Percentiles rank a stretch among this genome's conserved stretches.
phyloP scores from a whole-genome alignment of 1,284 basidiomycete genomes.

The Fomitiporia mediterranea region DNA sequence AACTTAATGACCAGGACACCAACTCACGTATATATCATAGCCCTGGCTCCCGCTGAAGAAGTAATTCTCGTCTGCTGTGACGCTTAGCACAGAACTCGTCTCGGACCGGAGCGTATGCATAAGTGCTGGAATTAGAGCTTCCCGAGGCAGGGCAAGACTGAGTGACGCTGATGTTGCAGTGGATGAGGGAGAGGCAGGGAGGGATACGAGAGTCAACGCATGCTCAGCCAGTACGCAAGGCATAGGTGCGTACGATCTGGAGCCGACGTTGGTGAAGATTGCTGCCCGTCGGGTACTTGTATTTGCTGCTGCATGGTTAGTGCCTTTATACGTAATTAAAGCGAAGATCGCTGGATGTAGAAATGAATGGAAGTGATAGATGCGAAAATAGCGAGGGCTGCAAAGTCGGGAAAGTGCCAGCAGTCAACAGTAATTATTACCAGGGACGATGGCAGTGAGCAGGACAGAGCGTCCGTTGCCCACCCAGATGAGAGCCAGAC shows the following conservation, averaged over 20 bases:
- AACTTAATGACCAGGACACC: not conserved
- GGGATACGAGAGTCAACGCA: slow-evolving; percentile 6
- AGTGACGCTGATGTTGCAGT: slow-evolving; percentile 46
- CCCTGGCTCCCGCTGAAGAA: slow-evolving; percentile 86
- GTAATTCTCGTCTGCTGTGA: slow-evolving; percentile 66
- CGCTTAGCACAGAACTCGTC: slow-evolving; percentile 67
- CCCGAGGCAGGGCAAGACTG: slow-evolving; percentile 12
- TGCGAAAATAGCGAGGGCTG: not conserved
- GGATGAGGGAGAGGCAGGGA: slow-evolving; percentile 5
- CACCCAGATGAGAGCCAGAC: too few species aligned
- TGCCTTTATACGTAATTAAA: slow-evolving; percentile 15
- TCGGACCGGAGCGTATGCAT: slow-evolving; percentile 65
- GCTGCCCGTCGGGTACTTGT: not conserved
- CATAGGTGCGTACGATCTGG: slow-evolving; percentile 20
- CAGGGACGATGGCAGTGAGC: too few species aligned
- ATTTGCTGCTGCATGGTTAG: not conserved
- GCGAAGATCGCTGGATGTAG: not conserved
- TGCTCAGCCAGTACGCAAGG: slow-evolving; percentile 16
- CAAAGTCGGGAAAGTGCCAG: not conserved
- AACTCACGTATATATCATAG: slow-evolving; percentile 64
- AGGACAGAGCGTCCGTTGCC: too few species aligned
- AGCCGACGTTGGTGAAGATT: not conserved
- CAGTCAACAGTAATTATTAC: too few species aligned
- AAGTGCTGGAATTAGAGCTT: not conserved
- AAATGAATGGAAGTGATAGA: slow-evolving; percentile 6